A percentile compares a stretch with the other conserved stretches of the same genome.
These are phyloP conservation scores for Debaryomycetaceae sp. DNA, from an alignment of 1,139 yeast species.

Conservation along the genomic window DNA sequence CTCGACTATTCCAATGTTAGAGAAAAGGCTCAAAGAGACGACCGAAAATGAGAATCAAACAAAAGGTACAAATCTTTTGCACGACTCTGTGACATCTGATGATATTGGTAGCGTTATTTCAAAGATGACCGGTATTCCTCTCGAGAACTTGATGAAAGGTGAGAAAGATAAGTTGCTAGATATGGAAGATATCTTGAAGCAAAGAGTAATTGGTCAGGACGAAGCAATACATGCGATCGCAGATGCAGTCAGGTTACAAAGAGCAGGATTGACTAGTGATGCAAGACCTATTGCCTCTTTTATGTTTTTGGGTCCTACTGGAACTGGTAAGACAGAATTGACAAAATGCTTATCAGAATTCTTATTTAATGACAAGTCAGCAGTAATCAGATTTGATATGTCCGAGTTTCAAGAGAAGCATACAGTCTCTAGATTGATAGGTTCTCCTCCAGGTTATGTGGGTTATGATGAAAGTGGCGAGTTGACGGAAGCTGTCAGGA, in stretches of 20 bases:
- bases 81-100: slow-evolving; percentile 90
- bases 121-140: slow-evolving; percentile 94
- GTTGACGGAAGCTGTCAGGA: slow-evolving; percentile 89
- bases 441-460: slow-evolving; percentile 98
- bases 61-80: slow-evolving; percentile 46
- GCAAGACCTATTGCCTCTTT: slow-evolving; percentile 94
- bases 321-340: slow-evolving; percentile 95
- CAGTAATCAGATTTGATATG: slow-evolving; percentile 93
- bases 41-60: slow-evolving; percentile 39
- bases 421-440: slow-evolving; percentile 82
- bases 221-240: slow-evolving; percentile 87
- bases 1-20: slow-evolving; percentile 77
- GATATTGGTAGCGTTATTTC: slow-evolving; percentile 92
- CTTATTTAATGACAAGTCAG: slow-evolving; percentile 79
- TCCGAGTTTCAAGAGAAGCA: slow-evolving; percentile 96
- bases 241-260: slow-evolving; percentile 91
- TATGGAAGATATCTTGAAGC: slow-evolving; percentile 78
- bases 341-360: slow-evolving; percentile 91
- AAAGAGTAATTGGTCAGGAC: slow-evolving; percentile 90
- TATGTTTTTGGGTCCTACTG: slow-evolving; percentile 95
- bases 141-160: slow-evolving; percentile 86
- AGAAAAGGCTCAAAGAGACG: slow-evolving; percentile 47
- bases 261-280: slow-evolving; percentile 94
- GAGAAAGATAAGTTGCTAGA: slow-evolving; percentile 85
- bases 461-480: slow-evolving; percentile 97